These are phyloP conservation scores for Beauveria rudraprayagi DNA, from an alignment of 2,329 filamentous ascomycete genomes.

Conservation along the genomic window DNA sequence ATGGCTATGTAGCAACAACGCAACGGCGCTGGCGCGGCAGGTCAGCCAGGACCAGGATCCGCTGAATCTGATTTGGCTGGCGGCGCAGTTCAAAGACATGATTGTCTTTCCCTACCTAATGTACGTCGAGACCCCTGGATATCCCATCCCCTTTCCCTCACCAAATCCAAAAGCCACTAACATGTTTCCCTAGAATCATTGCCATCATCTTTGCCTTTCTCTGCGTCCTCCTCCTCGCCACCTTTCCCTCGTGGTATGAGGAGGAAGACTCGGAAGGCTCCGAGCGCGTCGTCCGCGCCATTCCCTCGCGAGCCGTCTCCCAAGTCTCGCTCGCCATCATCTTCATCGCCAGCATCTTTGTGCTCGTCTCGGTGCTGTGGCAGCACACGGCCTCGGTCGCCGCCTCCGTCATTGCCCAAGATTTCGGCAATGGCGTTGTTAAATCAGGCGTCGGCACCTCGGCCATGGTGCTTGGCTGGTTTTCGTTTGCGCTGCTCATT, in stretches of 20 bases:
- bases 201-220: conserved; percentile 96
- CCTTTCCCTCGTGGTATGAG: conserved; percentile 96
- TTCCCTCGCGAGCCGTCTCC: conserved; percentile 84
- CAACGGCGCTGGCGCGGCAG: conserved; percentile 83
- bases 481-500: conserved; percentile 86
- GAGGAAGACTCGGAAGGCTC: conserved; percentile 73
- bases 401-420: conserved; percentile 86
- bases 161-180: conserved; percentile 11
- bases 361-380: conserved; percentile 72
- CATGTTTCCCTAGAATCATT: conserved; percentile 60
- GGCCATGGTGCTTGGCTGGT: conserved; percentile 97
- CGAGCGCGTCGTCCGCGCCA: conserved; percentile 86
- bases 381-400: conserved; percentile 95
- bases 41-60: conserved; percentile 88
- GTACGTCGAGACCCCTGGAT: conserved; percentile 43
- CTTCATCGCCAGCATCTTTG: conserved; percentile 65
- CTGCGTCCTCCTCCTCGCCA: conserved; percentile 88
- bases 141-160: background rate
- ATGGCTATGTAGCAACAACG: conserved; percentile 96
- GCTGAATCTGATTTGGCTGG: conserved; percentile 94
- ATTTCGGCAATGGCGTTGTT: conserved; percentile 84
- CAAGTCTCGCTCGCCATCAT: conserved; percentile 91
- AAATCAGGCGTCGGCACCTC: conserved; percentile 82
- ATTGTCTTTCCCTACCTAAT: conserved; percentile 97
- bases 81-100: conserved; percentile 94